phyloP scores from a whole-genome alignment of 2,329 filamentous ascomycete genomes.

The Colletotrichum musicola region DNA sequence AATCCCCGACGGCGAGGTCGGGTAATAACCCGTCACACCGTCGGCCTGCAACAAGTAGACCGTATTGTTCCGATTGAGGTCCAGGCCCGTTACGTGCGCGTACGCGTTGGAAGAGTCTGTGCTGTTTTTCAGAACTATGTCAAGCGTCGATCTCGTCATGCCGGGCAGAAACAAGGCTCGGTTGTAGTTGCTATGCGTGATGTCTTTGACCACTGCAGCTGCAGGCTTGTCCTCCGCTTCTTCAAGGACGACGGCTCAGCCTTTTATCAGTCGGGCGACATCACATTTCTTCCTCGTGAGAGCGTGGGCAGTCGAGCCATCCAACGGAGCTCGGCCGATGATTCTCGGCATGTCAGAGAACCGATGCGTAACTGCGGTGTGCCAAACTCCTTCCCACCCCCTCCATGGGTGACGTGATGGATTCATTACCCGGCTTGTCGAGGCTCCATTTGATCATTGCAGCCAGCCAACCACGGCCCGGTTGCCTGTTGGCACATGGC shows the following conservation, averaged over 20 bases:
- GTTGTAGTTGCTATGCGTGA: neutral
- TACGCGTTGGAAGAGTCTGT: conserved; percentile 71
- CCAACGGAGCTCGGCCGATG: conserved; percentile 11
- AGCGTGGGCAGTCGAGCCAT: neutral
- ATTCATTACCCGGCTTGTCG: conserved; percentile 19
- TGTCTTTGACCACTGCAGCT: neutral
- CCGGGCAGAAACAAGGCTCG: conserved; percentile 18
- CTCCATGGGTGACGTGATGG: conserved; percentile 28
- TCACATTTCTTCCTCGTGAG: too few species aligned
- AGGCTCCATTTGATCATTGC: conserved; percentile 5
- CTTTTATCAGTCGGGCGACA: neutral
- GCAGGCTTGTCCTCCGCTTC: neutral
- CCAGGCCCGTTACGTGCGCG: conserved; percentile 78
- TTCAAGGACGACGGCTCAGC: neutral
- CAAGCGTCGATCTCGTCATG: conserved; percentile 59
- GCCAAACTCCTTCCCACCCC: conserved; percentile 10
- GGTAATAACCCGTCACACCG: conserved; percentile 75
- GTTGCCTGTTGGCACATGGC: neutral
- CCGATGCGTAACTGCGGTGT: conserved; percentile 19
- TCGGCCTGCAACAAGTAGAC: conserved; percentile 75
- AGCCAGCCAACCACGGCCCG: too few species aligned
- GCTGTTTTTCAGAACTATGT: conserved; percentile 75
- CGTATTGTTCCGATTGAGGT: conserved; percentile 69
- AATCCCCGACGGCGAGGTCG: conserved; percentile 66
- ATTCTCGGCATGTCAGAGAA: neutral